phyloP scores from a whole-genome alignment of 768 basidiomycete genomes.

The Pisolithus microcarpus region DNA sequence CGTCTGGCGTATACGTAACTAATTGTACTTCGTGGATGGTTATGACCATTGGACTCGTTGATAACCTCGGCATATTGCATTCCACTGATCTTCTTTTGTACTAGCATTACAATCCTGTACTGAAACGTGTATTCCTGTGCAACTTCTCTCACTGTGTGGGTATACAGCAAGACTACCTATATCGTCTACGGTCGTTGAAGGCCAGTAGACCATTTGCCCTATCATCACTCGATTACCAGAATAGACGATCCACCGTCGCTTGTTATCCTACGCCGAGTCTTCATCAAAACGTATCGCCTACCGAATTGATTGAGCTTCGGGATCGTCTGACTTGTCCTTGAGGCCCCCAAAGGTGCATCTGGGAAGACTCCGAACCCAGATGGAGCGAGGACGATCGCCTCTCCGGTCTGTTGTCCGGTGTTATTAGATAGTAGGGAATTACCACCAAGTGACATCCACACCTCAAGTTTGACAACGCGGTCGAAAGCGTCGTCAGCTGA shows the following conservation, averaged over 20 bases:
- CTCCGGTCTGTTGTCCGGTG: constrained; percentile 46
- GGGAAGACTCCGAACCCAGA: constrained; percentile 47
- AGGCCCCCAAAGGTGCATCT: constrained; percentile 4
- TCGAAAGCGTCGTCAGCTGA: constrained; percentile 55
- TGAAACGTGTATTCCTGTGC: too few species aligned
- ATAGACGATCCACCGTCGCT: constrained; percentile 59
- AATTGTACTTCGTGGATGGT: too few species aligned
- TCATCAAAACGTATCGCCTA: constrained; percentile 51
- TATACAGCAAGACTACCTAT: not conserved
- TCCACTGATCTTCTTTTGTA: too few species aligned
- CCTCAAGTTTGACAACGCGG: constrained; percentile 57
- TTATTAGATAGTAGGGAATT: not conserved
- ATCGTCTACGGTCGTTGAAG: not conserved
- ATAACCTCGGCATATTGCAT: too few species aligned
- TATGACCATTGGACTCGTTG: too few species aligned
- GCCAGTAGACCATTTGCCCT: not conserved
- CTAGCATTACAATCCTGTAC: too few species aligned
- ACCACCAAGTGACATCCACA: constrained; percentile 17
- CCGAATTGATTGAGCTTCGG: constrained; percentile 42
- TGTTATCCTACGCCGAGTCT: constrained; percentile 56
- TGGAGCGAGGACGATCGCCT: constrained; percentile 63
- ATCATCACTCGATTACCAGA: constrained; percentile 27
- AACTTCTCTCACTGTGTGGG: not conserved
- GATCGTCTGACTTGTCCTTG: constrained; percentile 10
- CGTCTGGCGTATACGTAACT: too few species aligned